Evolutionary conservation across 805 yeast species (phyloP).

Genomic region (Suhomyces faveliae): DNA sequence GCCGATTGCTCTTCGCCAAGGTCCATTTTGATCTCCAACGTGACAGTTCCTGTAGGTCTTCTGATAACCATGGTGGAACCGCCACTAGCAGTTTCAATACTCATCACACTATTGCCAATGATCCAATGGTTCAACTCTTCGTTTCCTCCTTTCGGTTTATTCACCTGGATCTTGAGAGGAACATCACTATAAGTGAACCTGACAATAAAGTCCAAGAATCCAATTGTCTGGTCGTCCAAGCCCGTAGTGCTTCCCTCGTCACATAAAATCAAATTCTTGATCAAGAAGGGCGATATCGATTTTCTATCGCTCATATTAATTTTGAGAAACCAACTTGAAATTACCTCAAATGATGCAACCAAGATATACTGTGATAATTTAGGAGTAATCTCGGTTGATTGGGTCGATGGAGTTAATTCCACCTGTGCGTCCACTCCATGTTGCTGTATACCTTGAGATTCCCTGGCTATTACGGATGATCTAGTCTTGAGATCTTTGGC

Average conservation of each 20-base stretch:
- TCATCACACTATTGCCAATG: conserved; percentile 54
- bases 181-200: conserved; percentile 66
- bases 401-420: conserved; percentile 56
- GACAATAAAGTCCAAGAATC: conserved; percentile 64
- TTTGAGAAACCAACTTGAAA: conserved; percentile 70
- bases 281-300: conserved; percentile 59
- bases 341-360: conserved; percentile 63
- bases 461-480: conserved; percentile 10
- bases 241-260: conserved; percentile 6
- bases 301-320: conserved; percentile 58
- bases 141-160: not conserved
- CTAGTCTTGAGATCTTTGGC: conserved; percentile 50
- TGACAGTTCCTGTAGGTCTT: conserved; percentile 64
- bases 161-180: conserved; percentile 44
- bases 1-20: conserved; percentile 18
- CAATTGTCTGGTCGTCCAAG: conserved; percentile 54
- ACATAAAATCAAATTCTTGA: conserved; percentile 49
- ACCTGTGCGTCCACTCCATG: conserved; percentile 50
- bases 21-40: conserved; percentile 45
- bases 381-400: conserved; percentile 42
- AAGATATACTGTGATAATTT: conserved; percentile 59
- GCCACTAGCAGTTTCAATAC: conserved; percentile 58
- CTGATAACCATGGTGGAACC: conserved; percentile 51
- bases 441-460: conserved; percentile 20
- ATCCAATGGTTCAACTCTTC: conserved; percentile 50